Conservation (phyloP, 225 moss, liverwort and hornwort species). For the Rhytidiadelphus loreus region DNA sequence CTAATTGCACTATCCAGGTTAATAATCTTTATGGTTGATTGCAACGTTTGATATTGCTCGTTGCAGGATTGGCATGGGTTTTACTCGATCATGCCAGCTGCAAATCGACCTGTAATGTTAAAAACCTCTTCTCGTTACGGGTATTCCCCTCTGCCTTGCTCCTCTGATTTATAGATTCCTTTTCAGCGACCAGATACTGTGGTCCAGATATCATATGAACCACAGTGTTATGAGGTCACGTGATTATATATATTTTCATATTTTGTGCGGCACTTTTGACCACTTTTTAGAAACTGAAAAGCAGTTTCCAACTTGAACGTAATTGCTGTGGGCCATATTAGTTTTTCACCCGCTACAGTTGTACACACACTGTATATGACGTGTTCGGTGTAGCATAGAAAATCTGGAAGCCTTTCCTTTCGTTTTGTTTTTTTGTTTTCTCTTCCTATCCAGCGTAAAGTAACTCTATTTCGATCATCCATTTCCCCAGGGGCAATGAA, state of each 20-base stretch:
- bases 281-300: neutral
- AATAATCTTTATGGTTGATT: neutral
- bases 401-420: neutral
- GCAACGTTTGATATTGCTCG: neutral
- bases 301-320: neutral
- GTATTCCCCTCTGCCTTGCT: neutral
- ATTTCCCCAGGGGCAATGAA: constrained; percentile 22
- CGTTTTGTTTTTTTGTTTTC: neutral
- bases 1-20: neutral
- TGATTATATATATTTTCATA: neutral
- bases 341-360: neutral
- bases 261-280: neutral
- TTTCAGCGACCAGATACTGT: neutral
- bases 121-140: constrained; percentile 1
- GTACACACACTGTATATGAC: too few relatives aligned
- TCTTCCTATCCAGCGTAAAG: neutral
- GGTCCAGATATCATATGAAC: neutral
- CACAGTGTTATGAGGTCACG: neutral
- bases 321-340: neutral
- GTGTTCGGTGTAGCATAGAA: neutral
- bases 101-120: constrained; percentile 14
- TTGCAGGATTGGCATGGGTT: neutral
- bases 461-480: neutral
- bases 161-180: neutral
- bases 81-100: neutral